Conservation (phyloP, 2,329 filamentous ascomycete genomes). For the Periconia digitata region DNA sequence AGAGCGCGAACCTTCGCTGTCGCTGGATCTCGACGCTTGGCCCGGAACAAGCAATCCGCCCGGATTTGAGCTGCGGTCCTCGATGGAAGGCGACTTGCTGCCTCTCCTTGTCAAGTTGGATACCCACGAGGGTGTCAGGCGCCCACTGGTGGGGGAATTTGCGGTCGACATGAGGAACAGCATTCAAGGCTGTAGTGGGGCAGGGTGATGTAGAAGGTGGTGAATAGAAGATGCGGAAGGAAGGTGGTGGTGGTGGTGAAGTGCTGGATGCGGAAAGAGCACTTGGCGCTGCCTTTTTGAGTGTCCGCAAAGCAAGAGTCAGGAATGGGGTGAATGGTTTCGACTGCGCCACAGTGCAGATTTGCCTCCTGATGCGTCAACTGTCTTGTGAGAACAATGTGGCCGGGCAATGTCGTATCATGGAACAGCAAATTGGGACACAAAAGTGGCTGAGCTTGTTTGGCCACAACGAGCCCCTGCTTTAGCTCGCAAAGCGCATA, state of each 20-base stretch:
- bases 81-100: conserved; percentile 3
- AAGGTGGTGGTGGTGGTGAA: too few species aligned
- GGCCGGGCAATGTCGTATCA: not conserved
- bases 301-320: too few species aligned
- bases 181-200: too few species aligned
- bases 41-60: conserved; percentile 20
- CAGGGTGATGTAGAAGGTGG: too few species aligned
- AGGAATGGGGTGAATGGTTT: too few species aligned
- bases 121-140: conserved; percentile 1
- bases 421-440: not conserved
- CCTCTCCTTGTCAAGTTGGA: conserved; percentile 3
- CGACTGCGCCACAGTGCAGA: not conserved
- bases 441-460: not conserved
- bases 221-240: too few species aligned
- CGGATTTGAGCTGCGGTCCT: conserved; percentile 17
- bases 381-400: too few species aligned
- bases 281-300: too few species aligned
- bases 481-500: not conserved
- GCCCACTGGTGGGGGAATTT: conserved; percentile 5
- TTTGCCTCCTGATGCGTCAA: too few species aligned
- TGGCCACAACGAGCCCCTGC: not conserved
- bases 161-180: conserved; percentile 9
- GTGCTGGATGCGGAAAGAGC: too few species aligned
- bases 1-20: conserved; percentile 30
- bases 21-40: conserved; percentile 22